These are phyloP conservation scores for Fusarium floridanum DNA, from an alignment of 2,329 filamentous ascomycete genomes.

Conservation along the genomic window DNA sequence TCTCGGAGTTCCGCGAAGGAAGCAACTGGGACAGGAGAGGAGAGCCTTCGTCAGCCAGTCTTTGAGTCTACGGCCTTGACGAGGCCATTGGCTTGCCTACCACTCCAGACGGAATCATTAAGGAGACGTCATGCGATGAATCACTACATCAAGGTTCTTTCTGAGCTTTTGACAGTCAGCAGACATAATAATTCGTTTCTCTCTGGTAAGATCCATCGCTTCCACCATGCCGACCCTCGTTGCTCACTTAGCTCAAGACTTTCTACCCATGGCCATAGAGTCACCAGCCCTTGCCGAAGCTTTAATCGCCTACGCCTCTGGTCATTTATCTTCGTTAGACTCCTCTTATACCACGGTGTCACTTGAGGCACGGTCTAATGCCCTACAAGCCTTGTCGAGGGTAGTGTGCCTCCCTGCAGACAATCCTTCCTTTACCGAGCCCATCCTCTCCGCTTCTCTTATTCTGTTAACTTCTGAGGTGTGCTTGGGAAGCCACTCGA, in stretches of 20 bases:
- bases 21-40: neutral
- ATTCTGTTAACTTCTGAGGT: neutral
- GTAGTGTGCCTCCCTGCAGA: neutral
- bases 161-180: neutral
- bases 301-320: neutral
- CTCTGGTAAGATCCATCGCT: neutral
- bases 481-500: neutral
- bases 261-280: neutral
- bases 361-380: neutral
- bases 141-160: neutral
- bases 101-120: neutral
- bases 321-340: neutral
- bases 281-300: neutral
- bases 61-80: neutral
- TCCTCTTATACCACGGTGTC: neutral
- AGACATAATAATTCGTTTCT: constrained; percentile 2
- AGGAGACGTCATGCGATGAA: neutral
- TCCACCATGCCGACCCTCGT: neutral
- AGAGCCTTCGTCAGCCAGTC: neutral
- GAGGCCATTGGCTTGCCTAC: neutral
- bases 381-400: neutral
- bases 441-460: neutral
- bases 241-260: neutral
- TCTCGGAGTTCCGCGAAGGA: neutral
- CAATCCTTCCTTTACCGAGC: neutral